A percentile compares a stretch with the other conserved stretches of the same genome.
Conservation (phyloP, 2,329 filamentous ascomycete genomes). For the Dactylonectria macrodidyma region DNA sequence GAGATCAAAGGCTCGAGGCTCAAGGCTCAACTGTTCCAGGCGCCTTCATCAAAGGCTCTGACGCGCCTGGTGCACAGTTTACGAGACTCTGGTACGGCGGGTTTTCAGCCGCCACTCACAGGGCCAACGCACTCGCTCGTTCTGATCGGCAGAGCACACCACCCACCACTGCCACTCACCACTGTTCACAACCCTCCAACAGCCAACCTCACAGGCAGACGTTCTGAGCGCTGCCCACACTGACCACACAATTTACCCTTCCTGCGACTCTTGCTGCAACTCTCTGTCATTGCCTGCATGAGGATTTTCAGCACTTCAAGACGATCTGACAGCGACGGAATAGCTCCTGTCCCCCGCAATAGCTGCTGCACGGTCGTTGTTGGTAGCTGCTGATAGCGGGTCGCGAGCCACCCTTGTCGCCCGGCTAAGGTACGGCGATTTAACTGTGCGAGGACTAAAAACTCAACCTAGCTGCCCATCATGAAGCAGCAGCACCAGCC, state of each 20-base stretch:
- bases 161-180: not conserved
- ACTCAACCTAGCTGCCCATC: constrained; percentile 52
- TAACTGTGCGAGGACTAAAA: constrained; percentile 56
- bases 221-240: constrained; percentile 19
- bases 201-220: constrained; percentile 20
- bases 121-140: constrained; percentile 15
- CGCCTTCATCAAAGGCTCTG: not conserved
- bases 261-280: not conserved
- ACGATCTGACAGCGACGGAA: constrained; percentile 14
- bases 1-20: constrained; percentile 10
- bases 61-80: not conserved
- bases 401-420: constrained; percentile 42
- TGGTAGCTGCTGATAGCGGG: constrained; percentile 43
- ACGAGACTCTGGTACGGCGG: constrained; percentile 14
- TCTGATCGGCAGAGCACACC: constrained; percentile 19
- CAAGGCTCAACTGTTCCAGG: constrained; percentile 13
- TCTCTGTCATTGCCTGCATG: not conserved
- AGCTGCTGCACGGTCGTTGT: constrained; percentile 36
- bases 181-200: constrained; percentile 1
- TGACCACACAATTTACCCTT: constrained; percentile 9
- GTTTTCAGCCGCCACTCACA: constrained; percentile 21
- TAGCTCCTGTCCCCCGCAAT: constrained; percentile 27
- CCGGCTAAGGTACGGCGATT: constrained; percentile 58
- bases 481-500: constrained; percentile 51
- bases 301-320: not conserved